Conservation (phyloP, 2,329 filamentous ascomycete species). For the Fusarium xylarioides region DNA sequence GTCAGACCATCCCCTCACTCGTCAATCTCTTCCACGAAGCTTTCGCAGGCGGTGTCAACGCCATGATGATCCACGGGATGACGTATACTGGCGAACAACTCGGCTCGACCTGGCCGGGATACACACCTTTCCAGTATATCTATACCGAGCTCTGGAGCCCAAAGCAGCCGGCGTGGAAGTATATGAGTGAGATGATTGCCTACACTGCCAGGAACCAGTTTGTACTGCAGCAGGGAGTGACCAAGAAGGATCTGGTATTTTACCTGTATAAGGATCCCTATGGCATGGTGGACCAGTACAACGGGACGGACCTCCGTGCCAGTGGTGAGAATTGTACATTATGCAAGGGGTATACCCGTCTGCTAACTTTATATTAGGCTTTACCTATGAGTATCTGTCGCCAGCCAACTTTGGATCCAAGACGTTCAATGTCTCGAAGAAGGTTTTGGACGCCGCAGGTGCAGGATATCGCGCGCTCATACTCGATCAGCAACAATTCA, state of each 20-base stretch:
- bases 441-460: not conserved
- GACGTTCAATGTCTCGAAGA: not conserved
- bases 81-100: not conserved
- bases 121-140: not conserved
- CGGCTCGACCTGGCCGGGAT: not conserved
- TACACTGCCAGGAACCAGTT: not conserved
- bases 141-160: not conserved
- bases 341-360: too few species aligned
- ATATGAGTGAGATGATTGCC: not conserved
- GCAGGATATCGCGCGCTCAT: not conserved
- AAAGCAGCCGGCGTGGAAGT: not conserved
- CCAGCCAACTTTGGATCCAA: not conserved
- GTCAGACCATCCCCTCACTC: not conserved
- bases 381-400: not conserved
- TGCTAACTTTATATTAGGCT: not conserved
- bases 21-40: not conserved
- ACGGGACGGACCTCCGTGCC: not conserved
- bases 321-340: not conserved
- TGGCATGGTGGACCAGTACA: not conserved
- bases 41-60: not conserved
- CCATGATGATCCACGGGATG: not conserved
- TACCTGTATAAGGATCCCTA: not conserved
- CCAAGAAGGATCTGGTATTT: not conserved
- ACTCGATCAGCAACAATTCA: not conserved
- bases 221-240: rapidly evolving